Evolutionary conservation across 768 basidiomycete genomes (phyloP).

Genomic region (Psilocybe sp.): DNA sequence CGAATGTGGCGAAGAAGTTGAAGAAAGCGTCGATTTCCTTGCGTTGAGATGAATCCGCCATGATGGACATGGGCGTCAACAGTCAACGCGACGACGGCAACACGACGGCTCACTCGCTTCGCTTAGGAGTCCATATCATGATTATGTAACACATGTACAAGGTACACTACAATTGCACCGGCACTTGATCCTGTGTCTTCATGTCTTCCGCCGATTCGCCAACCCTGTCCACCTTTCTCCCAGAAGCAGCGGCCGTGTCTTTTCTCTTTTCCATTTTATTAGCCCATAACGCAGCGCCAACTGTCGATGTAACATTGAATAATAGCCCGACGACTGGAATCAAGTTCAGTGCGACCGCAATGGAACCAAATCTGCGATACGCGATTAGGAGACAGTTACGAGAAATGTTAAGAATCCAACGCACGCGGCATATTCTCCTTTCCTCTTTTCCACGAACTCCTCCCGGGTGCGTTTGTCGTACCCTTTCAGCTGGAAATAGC

Average conservation of each 20-base stretch:
- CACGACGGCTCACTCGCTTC: neutral
- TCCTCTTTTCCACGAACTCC: conserved; percentile 42
- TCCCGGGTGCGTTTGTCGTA: conserved; percentile 40
- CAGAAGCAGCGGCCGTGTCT: conserved; percentile 9
- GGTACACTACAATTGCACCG: conserved; percentile 15
- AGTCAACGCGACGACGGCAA: neutral
- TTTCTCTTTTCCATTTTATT: conserved; percentile 52
- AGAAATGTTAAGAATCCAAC: conserved; percentile 18
- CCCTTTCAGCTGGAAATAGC: conserved; percentile 71
- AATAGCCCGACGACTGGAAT: conserved; percentile 59
- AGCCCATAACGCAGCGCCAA: conserved; percentile 75
- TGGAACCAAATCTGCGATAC: conserved; percentile 49
- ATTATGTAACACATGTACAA: neutral
- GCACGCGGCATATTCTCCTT: conserved; percentile 65
- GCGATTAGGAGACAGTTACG: neutral
- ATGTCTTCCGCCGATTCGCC: conserved; percentile 13
- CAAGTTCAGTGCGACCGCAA: conserved; percentile 57
- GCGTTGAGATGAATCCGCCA: conserved; percentile 36
- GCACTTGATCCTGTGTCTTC: conserved; percentile 14
- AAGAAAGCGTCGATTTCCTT: conserved; percentile 81
- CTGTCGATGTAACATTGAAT: conserved; percentile 60
- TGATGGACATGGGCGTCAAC: conserved; percentile 10
- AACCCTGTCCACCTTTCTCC: conserved; percentile 12
- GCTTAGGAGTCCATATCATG: conserved; percentile 3
- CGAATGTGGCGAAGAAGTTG: conserved; percentile 75